A percentile compares a stretch with the other conserved stretches of the same genome.
Evolutionary conservation across 164 flowering plant species (phyloP).

Genomic region (Nelumbo lutea): DNA sequence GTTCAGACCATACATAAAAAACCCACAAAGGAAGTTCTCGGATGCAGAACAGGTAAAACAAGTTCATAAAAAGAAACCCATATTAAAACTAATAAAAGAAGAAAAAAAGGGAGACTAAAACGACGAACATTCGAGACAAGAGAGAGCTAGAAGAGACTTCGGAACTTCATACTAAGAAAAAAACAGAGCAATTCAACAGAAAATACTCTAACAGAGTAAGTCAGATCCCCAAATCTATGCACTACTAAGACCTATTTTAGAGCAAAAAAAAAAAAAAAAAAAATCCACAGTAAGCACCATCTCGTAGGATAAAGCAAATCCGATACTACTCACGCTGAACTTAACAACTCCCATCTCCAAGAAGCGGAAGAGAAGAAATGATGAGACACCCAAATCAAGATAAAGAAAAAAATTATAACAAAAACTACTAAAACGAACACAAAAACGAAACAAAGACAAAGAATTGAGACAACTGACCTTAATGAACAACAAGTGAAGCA

Average conservation of each 20-base stretch:
- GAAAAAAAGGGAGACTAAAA: background rate
- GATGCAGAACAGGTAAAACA: background rate
- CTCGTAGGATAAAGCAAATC: conserved; percentile 1
- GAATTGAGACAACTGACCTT: conserved; percentile 13
- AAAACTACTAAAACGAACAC: background rate
- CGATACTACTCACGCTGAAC: background rate
- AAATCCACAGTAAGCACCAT: background rate
- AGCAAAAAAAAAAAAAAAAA: conserved; percentile 3
- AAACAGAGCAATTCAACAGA: background rate
- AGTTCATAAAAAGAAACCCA: background rate
- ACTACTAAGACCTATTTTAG: background rate
- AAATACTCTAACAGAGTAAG: background rate
- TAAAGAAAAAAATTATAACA: background rate
- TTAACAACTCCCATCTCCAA: background rate
- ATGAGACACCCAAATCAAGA: background rate
- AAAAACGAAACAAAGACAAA: background rate
- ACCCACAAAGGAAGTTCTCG: background rate
- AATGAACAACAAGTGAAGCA: conserved; percentile 3
- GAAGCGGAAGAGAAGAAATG: background rate
- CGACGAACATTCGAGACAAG: background rate
- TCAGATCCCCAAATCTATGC: conserved; percentile 11
- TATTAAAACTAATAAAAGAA: background rate
- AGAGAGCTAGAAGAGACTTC: background rate
- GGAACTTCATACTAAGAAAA: background rate
- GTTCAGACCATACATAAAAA: background rate